A percentile compares a stretch with the other conserved stretches of the same genome.
Conservation (phyloP, 768 basidiomycete species). For the Leccinum ochraceum region DNA sequence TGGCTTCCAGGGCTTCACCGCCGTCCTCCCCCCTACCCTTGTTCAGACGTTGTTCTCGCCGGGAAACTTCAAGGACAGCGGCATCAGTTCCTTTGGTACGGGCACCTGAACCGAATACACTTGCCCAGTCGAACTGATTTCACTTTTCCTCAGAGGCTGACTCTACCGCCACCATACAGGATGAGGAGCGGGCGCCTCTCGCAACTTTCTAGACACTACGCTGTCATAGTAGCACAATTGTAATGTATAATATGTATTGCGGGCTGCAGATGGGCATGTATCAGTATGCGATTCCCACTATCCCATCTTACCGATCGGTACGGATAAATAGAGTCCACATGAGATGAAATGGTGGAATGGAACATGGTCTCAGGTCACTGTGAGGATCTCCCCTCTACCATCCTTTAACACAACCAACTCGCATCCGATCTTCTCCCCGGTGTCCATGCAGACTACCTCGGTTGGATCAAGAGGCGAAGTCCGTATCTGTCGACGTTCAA, state of each 20-base stretch:
- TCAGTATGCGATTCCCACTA: background rate
- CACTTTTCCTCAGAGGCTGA: slow-evolving; percentile 18
- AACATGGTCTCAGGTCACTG: slow-evolving; percentile 54
- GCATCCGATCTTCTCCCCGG: slow-evolving; percentile 88
- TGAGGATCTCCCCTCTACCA: slow-evolving; percentile 87
- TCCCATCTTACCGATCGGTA: background rate
- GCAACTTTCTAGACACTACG: background rate
- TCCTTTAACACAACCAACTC: slow-evolving; percentile 92
- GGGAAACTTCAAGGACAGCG: background rate
- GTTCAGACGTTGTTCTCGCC: background rate
- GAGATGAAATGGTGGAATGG: no score
- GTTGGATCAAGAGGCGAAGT: slow-evolving; percentile 84
- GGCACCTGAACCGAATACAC: background rate
- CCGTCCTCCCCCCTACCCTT: slow-evolving; percentile 7
- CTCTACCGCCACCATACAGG: background rate
- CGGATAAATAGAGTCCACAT: background rate
- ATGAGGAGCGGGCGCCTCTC: no score
- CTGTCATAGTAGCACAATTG: background rate
- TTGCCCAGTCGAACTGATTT: background rate
- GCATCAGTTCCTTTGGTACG: slow-evolving; percentile 20
- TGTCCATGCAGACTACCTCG: slow-evolving; percentile 88
- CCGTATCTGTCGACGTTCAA: slow-evolving; percentile 73
- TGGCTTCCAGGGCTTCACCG: slow-evolving; percentile 20
- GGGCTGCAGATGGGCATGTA: background rate
- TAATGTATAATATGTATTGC: background rate